These are phyloP conservation scores for Hysterangium stoloniferum DNA, from an alignment of 768 basidiomycete genomes.

Conservation along the genomic window DNA sequence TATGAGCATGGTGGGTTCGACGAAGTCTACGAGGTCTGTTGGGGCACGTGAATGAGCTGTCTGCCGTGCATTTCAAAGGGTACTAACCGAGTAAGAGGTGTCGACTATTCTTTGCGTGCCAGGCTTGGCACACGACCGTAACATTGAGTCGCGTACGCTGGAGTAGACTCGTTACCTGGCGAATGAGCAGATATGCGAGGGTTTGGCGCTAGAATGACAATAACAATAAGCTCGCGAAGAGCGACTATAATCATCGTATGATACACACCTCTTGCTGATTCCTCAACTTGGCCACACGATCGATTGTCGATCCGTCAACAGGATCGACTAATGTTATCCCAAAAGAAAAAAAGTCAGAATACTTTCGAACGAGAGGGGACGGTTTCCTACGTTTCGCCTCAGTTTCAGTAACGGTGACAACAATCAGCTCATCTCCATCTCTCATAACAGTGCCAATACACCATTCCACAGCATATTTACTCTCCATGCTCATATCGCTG, in stretches of 20 bases:
- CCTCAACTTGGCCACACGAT: slow-evolving; percentile 70
- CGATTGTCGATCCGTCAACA: slow-evolving; percentile 57
- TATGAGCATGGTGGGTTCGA: slow-evolving; percentile 86
- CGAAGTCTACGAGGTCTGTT: slow-evolving; percentile 75
- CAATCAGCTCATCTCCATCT: slow-evolving; percentile 89
- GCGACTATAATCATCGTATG: not conserved
- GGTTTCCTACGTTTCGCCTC: slow-evolving; percentile 68
- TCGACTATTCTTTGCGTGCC: slow-evolving; percentile 92
- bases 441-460: slow-evolving; percentile 92
- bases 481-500: slow-evolving; percentile 92
- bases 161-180: slow-evolving; percentile 82
- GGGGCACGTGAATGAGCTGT: not conserved
- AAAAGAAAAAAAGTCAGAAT: slow-evolving; percentile 11
- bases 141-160: slow-evolving; percentile 89
- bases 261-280: slow-evolving; percentile 81
- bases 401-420: slow-evolving; percentile 89
- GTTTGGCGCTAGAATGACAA: slow-evolving; percentile 73
- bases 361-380: slow-evolving; percentile 1
- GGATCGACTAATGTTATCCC: slow-evolving; percentile 47
- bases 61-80: no score
- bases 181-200: slow-evolving; percentile 77
- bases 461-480: slow-evolving; percentile 95
- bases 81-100: slow-evolving; percentile 75
- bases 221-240: no score
- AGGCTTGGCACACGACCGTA: slow-evolving; percentile 84